Base-by-base conservation (phyloP, 768 basidiomycete species). In the Boletus sp. region DNA sequence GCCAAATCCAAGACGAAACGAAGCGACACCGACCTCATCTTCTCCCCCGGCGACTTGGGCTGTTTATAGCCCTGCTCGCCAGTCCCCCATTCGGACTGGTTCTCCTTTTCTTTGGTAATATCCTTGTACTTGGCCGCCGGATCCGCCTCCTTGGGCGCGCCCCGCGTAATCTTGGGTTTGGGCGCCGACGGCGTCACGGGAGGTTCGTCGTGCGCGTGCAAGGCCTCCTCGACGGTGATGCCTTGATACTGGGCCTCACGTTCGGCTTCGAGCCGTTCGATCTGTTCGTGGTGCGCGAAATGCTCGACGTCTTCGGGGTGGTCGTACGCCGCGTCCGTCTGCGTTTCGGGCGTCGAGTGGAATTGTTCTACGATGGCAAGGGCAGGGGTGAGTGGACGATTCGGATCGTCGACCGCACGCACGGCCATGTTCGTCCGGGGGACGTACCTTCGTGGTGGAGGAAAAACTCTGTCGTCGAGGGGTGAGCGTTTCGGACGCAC, bases 331-430 rank as follows among this genome's bases (percentile, higher is more conserved):
- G 93, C 92, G 69, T 98, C 95, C 0, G 94, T 94, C 72, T 98
- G 97, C 0, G 96, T 98, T 70, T 98, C 97, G 0, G 94, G 95
- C 36, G 96, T 98, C 30, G 86, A 89, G 74, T 99, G 97, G 79
- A 81, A 97, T 74, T 92, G 75, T 75, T 98, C 92, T 92, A 24
- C 14, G 10, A 24, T 9, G 33, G 29, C 3, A 4, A 55, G 36
- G n/a, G 24, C 6, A 5, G 40, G 24, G 17, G 32, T 57, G 56
- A 54, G 46, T 20, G 11, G 35, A 45, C 17, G 2, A 5, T 1
- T 40, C 7, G 24, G 20, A 18, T 36, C 41, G 20, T 12, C 20
- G 20, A n/a, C n/a, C 33, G 29, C 17, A n/a, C n/a, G 10, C 18
- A 32, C 14, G 7, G 24, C 29, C 15, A 36, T 24, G n/a, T n/a